Evolutionary conservation across 1,284 basidiomycete species (phyloP), one percentile per base, ranked within the genome.

Genomic region (Puccinia sorghi): DNA sequence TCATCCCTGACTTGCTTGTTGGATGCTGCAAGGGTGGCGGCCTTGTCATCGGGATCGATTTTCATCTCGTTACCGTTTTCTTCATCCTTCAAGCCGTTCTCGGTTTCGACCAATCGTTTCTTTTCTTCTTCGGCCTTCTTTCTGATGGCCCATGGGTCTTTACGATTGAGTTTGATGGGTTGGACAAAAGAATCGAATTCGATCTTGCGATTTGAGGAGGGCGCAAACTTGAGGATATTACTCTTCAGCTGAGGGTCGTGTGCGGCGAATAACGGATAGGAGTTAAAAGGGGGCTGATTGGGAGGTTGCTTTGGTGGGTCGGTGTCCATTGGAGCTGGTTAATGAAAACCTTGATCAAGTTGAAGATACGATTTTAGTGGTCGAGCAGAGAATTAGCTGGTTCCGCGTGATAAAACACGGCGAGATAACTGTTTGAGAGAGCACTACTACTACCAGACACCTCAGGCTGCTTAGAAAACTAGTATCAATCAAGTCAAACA

Each of bases 101-200:
- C 46, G 13, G 46, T 9, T 50, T 69, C 64, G 71, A 74, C 75
- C 80, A 56, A 78, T 80, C 27, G 80, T 90, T 87, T 81, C 88
- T 84, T 74, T 88, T 79, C 85, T 85, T 50, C 82, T 84, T 82
- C 82, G 8, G 82, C 81, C 63, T 81, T 80, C 41, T 81, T 81
- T 32, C 81, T 57, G 43, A 81, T 81, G 9, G 80, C 81, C 81
- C 89, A 86, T 80, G 90, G 84, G 82, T 94, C 91, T 85, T 93
- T 94, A 82, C 93, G 87, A 84, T 94, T 94, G 81, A 94, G 86
- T 85, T 91, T 92, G 83, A 94, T 89, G 8, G 93, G 92, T 61
- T 79, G 72, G 4, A 81, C 41, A 43, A 79, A 72, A n/a, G 43
- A 27, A 25, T 63, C 50, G 9, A 79, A 9, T 5, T 63, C 27